phyloP scores from a whole-genome alignment of 2,329 filamentous ascomycete genomes.

The Biscogniauxia mediterranea region DNA sequence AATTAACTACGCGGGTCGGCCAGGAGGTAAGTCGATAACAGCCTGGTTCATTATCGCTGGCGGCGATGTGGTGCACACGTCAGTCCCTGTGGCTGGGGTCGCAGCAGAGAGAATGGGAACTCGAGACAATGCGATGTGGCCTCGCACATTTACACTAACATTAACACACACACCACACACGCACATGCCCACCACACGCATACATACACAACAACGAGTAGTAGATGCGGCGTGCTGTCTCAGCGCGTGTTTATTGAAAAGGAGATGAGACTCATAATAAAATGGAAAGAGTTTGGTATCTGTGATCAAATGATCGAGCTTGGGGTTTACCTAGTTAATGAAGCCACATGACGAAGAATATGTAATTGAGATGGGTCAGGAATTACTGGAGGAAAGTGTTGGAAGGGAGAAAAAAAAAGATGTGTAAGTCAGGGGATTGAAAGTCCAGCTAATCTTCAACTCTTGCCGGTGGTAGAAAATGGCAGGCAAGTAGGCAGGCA shows the following conservation, averaged over 20 bases:
- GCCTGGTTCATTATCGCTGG: slow-evolving; percentile 24
- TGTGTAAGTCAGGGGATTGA: no score
- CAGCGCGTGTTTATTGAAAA: slow-evolving; percentile 2
- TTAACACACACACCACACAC: not conserved
- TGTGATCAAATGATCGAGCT: slow-evolving; percentile 2
- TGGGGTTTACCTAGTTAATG: not conserved
- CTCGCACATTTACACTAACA: not conserved
- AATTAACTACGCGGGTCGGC: not conserved
- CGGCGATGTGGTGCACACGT: slow-evolving; percentile 26
- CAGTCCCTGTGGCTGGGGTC: slow-evolving; percentile 28
- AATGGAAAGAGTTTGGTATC: slow-evolving; percentile 4
- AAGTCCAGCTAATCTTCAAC: not conserved
- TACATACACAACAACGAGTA: no score
- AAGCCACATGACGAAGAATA: not conserved
- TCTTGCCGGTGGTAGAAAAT: not conserved
- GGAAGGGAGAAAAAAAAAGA: not conserved
- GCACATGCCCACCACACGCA: not conserved
- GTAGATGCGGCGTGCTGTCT: not conserved
- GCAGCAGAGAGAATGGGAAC: not conserved
- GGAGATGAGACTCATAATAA: not conserved
- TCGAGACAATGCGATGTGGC: slow-evolving; percentile 6
- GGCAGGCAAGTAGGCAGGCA: not conserved
- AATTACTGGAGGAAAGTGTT: no score
- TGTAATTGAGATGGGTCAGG: not conserved
- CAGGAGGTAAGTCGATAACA: slow-evolving; percentile 8